Percentiles rank a stretch among this genome's conserved stretches.
These are phyloP conservation scores for Verticillium longisporum DNA, from an alignment of 2,329 filamentous ascomycete genomes.

Conservation along the genomic window DNA sequence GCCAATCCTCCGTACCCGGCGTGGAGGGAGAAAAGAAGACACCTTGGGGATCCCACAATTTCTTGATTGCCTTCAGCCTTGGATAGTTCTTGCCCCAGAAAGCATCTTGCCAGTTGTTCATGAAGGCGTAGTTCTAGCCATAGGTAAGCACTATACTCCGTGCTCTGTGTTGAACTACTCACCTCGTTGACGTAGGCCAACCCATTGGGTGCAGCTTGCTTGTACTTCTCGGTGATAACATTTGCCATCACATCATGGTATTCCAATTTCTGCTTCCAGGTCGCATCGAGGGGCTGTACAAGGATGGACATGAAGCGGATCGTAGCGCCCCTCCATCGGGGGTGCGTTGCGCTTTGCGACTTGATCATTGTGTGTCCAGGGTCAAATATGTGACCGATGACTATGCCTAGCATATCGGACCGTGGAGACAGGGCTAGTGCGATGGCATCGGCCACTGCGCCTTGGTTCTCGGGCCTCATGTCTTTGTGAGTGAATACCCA, in stretches of 20 bases:
- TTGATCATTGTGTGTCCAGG: slow-evolving; percentile 1
- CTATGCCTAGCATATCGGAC: slow-evolving; percentile 14
- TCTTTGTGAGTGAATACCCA: slow-evolving; percentile 11
- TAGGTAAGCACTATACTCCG: background rate
- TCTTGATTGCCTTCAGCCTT: slow-evolving; percentile 37
- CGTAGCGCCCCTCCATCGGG: slow-evolving; percentile 6
- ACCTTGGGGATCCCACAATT: slow-evolving; percentile 36
- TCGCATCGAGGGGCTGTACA: slow-evolving; percentile 4
- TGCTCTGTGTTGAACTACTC: slow-evolving; percentile 10
- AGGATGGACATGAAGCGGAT: slow-evolving; percentile 10
- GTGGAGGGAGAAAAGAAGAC: slow-evolving; percentile 31
- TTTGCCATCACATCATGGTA: slow-evolving; percentile 11
- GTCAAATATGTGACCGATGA: slow-evolving; percentile 7
- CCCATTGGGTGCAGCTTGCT: slow-evolving; percentile 6
- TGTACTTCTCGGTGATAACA: slow-evolving; percentile 8
- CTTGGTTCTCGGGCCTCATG: slow-evolving; percentile 4
- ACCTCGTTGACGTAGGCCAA: slow-evolving; percentile 10
- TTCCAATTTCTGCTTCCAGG: slow-evolving; percentile 5
- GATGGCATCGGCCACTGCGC: slow-evolving; percentile 26
- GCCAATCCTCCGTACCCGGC: slow-evolving; percentile 10
- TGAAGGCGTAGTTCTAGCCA: slow-evolving; percentile 10
- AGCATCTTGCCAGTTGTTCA: slow-evolving; percentile 10
- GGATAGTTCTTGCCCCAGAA: slow-evolving; percentile 10
- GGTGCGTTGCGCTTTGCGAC: slow-evolving; percentile 9
- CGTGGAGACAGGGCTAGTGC: slow-evolving; percentile 20